A percentile compares a stretch with the other conserved stretches of the same genome.
These are phyloP conservation scores for Ilyonectria destructans DNA, from an alignment of 2,329 filamentous ascomycete genomes.

Conservation along the genomic window DNA sequence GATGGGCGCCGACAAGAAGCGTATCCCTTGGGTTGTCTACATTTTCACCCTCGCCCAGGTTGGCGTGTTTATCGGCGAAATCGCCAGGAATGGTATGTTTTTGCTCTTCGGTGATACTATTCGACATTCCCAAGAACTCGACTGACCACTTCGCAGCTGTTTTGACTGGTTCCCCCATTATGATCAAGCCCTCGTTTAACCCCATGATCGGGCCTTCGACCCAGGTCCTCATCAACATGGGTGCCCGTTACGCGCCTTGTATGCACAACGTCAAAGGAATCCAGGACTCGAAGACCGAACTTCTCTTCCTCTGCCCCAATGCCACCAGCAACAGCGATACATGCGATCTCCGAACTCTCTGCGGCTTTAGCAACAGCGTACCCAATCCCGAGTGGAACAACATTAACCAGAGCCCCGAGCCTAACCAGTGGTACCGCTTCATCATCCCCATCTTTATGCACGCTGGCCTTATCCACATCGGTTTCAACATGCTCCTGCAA, in stretches of 20 bases:
- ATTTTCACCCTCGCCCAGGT: constrained; percentile 83
- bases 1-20: constrained; percentile 69
- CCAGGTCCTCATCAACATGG: constrained; percentile 96
- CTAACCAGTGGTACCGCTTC: constrained; percentile 98
- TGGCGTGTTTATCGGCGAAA: constrained; percentile 89
- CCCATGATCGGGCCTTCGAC: constrained; percentile 96
- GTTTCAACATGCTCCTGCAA: constrained; percentile 94
- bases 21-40: constrained; percentile 87
- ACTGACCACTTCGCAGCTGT: constrained; percentile 66
- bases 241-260: constrained; percentile 91
- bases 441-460: constrained; percentile 97
- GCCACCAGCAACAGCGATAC: constrained; percentile 73
- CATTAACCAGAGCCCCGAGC: constrained; percentile 70
- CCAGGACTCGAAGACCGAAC: constrained; percentile 65
- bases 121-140: neutral
- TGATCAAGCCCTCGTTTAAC: constrained; percentile 90
- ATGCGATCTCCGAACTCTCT: constrained; percentile 85
- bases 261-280: constrained; percentile 88
- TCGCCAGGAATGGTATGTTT: constrained; percentile 84
- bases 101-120: neutral
- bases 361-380: constrained; percentile 81
- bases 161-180: constrained; percentile 84
- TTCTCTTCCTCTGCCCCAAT: constrained; percentile 87
- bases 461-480: constrained; percentile 93
- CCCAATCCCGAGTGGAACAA: constrained; percentile 76